Percentiles rank a stretch among this genome's conserved stretches.
These are phyloP conservation scores for Malus hybrid DNA, from an alignment of 331 rosid genomes.

Conservation along the genomic window DNA sequence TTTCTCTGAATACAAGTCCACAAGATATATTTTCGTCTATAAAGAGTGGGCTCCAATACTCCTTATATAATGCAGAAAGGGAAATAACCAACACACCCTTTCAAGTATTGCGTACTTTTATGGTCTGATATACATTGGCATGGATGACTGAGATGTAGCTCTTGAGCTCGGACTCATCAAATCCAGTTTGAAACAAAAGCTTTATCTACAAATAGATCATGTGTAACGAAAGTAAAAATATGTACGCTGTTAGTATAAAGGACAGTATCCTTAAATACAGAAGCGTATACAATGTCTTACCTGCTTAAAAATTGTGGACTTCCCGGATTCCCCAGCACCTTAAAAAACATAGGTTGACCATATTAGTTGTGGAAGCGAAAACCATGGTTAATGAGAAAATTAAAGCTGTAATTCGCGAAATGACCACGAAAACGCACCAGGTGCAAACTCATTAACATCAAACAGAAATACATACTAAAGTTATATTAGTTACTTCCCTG, in stretches of 20 bases:
- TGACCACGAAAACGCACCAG: background rate
- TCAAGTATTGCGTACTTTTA: constrained; percentile 99
- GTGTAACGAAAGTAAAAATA: constrained; percentile 4
- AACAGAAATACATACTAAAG: background rate
- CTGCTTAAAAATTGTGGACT: constrained; percentile 98
- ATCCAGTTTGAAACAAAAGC: constrained; percentile 88
- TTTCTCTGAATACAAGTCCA: constrained; percentile 7
- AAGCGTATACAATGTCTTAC: constrained; percentile 32
- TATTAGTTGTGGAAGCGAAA: background rate
- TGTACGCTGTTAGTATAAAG: background rate
- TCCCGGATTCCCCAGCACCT: constrained; percentile 99
- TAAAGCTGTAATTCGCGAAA: background rate
- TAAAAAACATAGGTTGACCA: constrained; percentile 14
- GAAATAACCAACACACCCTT: constrained; percentile 99
- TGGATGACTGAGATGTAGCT: constrained; percentile 91
- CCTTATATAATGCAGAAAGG: constrained; percentile 44
- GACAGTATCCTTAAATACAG: background rate
- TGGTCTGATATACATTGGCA: constrained; percentile 99
- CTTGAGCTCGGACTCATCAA: constrained; percentile 87
- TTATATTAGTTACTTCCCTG: background rate
- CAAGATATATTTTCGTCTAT: constrained; percentile 15
- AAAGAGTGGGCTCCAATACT: constrained; percentile 33
- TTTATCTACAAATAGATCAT: constrained; percentile 54
- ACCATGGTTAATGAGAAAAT: background rate
- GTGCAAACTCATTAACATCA: background rate